Evolutionary conservation across 495 filamentous ascomycete genomes (phyloP), one percentile per base, ranked within the genome.

Genomic region (Podospora conica): DNA sequence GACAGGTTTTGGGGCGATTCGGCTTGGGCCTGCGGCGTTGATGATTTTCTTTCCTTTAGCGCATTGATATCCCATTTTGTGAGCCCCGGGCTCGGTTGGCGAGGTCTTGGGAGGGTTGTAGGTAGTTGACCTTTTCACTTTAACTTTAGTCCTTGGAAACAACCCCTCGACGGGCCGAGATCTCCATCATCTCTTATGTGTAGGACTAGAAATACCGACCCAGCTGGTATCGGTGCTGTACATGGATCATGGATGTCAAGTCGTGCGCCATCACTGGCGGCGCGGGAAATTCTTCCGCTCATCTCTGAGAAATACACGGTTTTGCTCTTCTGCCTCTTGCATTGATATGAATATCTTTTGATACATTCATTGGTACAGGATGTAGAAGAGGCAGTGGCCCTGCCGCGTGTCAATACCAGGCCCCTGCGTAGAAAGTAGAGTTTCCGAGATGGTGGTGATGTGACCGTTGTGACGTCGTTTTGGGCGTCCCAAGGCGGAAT

Each of bases 1-100:
- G 68, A 70, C 68, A 48, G 40, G 40, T 65, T 55, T 55, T 55
- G 53, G 63, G 63, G 29, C 55, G 58, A 22, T 24, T 48, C n/a
- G 31, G 55, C 53, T 22, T 22, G 24, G 54, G 57, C 29, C 29
- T 25, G 12, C 63, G 63, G 63, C 63, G 63, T 64, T 64, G 20
- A 21, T 31, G 27, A 21, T 40, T 64, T 56, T 58, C 18, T 53
- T 54, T 54, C n/a, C 25, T 56, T 56, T 48, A 48, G 40, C 55
- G 55, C 18, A 60, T 63, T 63, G 61, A 63, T 63, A 63, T 63
- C 61, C 61, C 25, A 56, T 62, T 60, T 24, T 21, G 18, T 27
- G 33, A 59, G n/a, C 18, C 23, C 24, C n/a, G 63, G 65, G 70
- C 65, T 67, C 56, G 55, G 53, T 23, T 31, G 58, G 58, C 9